These are phyloP conservation scores for Daldinia childiae DNA, from an alignment of 495 filamentous ascomycete genomes.

Conservation along the genomic window DNA sequence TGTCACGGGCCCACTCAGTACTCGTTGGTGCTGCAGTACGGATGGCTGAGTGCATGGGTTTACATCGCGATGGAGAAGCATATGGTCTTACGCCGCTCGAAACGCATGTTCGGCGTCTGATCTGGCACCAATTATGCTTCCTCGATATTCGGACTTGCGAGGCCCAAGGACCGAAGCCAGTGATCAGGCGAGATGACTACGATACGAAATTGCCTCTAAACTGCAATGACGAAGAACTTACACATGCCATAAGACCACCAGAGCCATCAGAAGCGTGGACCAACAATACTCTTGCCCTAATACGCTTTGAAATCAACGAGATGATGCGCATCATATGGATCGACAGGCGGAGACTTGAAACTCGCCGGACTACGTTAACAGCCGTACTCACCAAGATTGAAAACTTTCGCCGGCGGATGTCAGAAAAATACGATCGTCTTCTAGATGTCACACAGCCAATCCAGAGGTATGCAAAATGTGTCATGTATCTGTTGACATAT, in stretches of 20 bases:
- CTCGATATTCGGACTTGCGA: slow-evolving; percentile 81
- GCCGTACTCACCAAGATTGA: slow-evolving; percentile 68
- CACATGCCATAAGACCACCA: slow-evolving; percentile 47
- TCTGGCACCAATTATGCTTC: slow-evolving; percentile 80
- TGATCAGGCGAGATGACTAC: slow-evolving; percentile 75
- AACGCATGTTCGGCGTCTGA: slow-evolving; percentile 75
- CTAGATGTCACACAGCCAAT: slow-evolving; percentile 65
- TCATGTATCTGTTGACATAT: slow-evolving; percentile 69
- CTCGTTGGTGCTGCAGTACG: slow-evolving; percentile 74
- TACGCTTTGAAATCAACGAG: slow-evolving; percentile 77
- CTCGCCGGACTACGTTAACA: slow-evolving; percentile 65
- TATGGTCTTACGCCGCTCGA: slow-evolving; percentile 73
- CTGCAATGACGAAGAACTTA: slow-evolving; percentile 69
- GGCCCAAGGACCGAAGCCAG: slow-evolving; percentile 73
- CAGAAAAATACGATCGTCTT: slow-evolving; percentile 66
- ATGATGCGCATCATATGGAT: slow-evolving; percentile 73
- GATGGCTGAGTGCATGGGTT: slow-evolving; percentile 78
- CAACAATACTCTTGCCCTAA: slow-evolving; percentile 68
- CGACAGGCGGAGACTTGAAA: slow-evolving; percentile 69
- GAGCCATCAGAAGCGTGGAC: slow-evolving; percentile 68
- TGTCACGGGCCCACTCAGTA: slow-evolving; percentile 76
- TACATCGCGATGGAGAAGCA: slow-evolving; percentile 74
- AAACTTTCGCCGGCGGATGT: slow-evolving; percentile 66
- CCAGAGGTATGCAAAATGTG: slow-evolving; percentile 66
- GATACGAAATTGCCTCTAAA: slow-evolving; percentile 74